Conservation (phyloP, 306 rosid species). For the Trichosanthes cucumerina region DNA sequence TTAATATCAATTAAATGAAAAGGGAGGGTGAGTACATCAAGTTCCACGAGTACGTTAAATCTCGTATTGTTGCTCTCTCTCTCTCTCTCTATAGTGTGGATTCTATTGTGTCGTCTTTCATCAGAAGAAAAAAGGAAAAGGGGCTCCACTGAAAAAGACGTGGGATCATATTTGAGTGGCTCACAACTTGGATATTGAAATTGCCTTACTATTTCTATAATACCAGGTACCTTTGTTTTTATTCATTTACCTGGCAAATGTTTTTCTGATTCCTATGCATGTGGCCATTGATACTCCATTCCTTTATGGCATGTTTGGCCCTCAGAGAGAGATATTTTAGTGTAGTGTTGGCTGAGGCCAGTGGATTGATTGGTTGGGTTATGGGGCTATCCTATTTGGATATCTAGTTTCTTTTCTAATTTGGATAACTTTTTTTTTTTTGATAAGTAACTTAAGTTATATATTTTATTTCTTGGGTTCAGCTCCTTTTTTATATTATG, state of each 20-base stretch:
- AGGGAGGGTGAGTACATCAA: slow-evolving; percentile 36
- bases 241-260: not conserved
- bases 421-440: not conserved
- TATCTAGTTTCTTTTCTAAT: not conserved
- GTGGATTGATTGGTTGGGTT: not conserved
- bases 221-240: slow-evolving; percentile 3
- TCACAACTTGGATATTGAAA: slow-evolving; percentile 13
- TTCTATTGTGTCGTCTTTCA: not conserved
- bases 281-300: not conserved
- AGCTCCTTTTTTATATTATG: not conserved
- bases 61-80: slow-evolving; percentile 16
- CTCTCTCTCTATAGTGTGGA: slow-evolving; percentile 14
- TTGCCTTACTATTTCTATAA: not conserved
- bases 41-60: slow-evolving; percentile 71
- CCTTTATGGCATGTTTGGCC: not conserved
- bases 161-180: slow-evolving; percentile 31
- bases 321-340: not conserved
- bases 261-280: not conserved
- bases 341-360: not conserved
- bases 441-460: not conserved
- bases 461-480: not conserved
- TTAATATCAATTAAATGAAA: slow-evolving; percentile 41
- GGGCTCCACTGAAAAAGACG: slow-evolving; percentile 35
- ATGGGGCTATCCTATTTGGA: not conserved
- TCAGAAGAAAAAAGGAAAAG: slow-evolving; percentile 15